Evolutionary conservation across 2,329 filamentous ascomycete species (phyloP).

Genomic region (Beauveria asiatica): DNA sequence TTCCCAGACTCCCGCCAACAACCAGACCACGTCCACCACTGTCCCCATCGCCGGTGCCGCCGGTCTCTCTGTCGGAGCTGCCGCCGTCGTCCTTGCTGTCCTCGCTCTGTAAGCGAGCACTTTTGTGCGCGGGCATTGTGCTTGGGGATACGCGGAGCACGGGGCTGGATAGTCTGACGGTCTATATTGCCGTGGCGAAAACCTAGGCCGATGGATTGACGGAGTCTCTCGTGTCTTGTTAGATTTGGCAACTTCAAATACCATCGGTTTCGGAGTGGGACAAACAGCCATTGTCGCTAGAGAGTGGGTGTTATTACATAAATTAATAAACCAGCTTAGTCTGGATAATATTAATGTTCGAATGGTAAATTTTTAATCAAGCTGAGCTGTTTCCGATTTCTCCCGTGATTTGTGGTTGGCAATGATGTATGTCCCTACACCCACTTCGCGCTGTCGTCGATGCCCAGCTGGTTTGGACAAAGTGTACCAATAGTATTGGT

Average conservation of each 20-base stretch:
- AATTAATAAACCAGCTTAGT: constrained; percentile 15
- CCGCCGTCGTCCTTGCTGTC: constrained; percentile 25
- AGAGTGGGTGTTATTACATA: constrained; percentile 13
- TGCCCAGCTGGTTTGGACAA: too few relatives aligned
- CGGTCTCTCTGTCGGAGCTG: constrained; percentile 22
- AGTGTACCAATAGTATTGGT: too few relatives aligned
- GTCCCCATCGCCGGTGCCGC: constrained; percentile 20
- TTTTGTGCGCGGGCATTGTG: neutral
- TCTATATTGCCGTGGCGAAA: neutral
- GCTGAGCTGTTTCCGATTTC: neutral
- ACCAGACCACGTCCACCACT: constrained; percentile 4
- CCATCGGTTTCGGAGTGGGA: constrained; percentile 10
- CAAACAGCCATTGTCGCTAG: neutral
- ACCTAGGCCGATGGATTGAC: neutral
- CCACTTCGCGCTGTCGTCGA: too few relatives aligned
- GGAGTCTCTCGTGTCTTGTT: too few relatives aligned
- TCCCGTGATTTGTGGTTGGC: neutral
- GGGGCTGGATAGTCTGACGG: neutral
- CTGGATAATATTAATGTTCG: constrained; percentile 17
- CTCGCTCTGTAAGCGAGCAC: constrained; percentile 28
- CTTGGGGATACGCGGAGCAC: neutral
- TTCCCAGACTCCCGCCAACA: neutral
- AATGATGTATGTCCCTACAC: too few relatives aligned
- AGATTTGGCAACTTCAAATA: neutral
- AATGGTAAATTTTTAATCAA: neutral